Percentiles rank a stretch among this genome's conserved stretches.
phyloP scores from a whole-genome alignment of 2,329 filamentous ascomycete species.

The Hypoxylon sp. region DNA sequence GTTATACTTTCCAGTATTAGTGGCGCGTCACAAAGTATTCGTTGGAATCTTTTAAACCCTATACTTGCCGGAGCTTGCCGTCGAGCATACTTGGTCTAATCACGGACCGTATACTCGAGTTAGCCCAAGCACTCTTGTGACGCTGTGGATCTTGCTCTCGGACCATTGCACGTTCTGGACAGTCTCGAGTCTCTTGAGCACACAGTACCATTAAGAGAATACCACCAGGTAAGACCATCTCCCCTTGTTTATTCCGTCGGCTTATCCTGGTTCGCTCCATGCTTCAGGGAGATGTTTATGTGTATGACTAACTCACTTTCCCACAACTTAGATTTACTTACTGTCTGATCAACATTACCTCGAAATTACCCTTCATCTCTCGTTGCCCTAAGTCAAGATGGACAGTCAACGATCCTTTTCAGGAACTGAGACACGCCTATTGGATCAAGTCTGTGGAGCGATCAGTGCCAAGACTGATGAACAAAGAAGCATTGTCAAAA shows the following conservation, averaged over 20 bases:
- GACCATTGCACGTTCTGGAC: too few species aligned
- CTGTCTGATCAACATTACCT: neutral
- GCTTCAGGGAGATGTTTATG: too few species aligned
- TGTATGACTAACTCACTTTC: neutral
- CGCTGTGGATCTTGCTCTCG: too few species aligned
- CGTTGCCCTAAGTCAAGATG: slow-evolving; percentile 8
- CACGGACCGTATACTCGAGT: too few species aligned
- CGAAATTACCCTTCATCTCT: neutral
- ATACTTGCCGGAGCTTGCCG: too few species aligned
- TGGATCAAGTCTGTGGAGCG: slow-evolving; percentile 26
- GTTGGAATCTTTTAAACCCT: too few species aligned
- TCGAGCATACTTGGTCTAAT: too few species aligned
- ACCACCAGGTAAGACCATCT: too few species aligned
- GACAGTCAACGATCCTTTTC: slow-evolving; percentile 6
- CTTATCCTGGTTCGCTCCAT: neutral
- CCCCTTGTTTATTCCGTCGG: neutral
- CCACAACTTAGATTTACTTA: neutral
- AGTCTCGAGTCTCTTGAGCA: too few species aligned
- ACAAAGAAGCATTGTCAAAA: slow-evolving; percentile 18
- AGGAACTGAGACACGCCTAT: slow-evolving; percentile 24
- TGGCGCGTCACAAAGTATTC: neutral
- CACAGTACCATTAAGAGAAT: too few species aligned
- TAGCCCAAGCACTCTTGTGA: too few species aligned
- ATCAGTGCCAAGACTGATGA: slow-evolving; percentile 16
- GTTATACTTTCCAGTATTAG: slow-evolving; percentile 18